A percentile compares a stretch with the other conserved stretches of the same genome.
phyloP scores from a whole-genome alignment of 2,329 filamentous ascomycete genomes.

The Aureobasidium sp. region DNA sequence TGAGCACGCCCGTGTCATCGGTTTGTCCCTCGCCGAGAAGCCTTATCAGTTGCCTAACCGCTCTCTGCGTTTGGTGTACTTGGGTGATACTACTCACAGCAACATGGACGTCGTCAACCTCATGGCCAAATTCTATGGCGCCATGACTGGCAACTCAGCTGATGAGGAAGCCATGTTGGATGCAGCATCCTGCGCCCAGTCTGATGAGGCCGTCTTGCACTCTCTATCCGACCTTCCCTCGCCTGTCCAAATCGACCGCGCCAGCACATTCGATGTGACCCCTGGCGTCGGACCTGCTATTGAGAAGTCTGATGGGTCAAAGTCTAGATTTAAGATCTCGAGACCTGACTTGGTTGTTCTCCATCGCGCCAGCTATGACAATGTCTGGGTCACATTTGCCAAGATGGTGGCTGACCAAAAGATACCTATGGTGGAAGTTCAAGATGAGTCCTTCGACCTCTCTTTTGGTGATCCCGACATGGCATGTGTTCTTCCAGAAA shows the following conservation, averaged over 20 bases:
- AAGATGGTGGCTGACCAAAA: background rate
- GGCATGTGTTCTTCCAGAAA: background rate
- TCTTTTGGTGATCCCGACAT: background rate
- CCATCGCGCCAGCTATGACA: background rate
- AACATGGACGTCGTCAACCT: background rate
- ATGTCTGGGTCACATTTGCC: background rate
- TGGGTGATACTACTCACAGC: background rate
- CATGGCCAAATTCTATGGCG: background rate
- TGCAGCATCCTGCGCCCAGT: background rate
- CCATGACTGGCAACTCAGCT: background rate
- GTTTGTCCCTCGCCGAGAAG: background rate
- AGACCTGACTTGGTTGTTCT: constrained; percentile 3
- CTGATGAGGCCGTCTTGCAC: background rate
- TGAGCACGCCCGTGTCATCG: background rate
- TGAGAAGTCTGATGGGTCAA: background rate
- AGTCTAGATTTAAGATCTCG: background rate
- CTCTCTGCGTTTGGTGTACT: background rate
- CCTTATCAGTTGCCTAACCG: background rate
- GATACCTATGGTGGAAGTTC: constrained; percentile 4
- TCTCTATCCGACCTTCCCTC: background rate
- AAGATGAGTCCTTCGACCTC: background rate
- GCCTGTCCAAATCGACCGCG: background rate
- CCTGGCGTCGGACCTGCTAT: background rate
- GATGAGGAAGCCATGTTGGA: background rate
- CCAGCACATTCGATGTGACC: no score